Evolutionary conservation across 306 rosid genomes (phyloP).

Genomic region (Cicer arietinum): DNA sequence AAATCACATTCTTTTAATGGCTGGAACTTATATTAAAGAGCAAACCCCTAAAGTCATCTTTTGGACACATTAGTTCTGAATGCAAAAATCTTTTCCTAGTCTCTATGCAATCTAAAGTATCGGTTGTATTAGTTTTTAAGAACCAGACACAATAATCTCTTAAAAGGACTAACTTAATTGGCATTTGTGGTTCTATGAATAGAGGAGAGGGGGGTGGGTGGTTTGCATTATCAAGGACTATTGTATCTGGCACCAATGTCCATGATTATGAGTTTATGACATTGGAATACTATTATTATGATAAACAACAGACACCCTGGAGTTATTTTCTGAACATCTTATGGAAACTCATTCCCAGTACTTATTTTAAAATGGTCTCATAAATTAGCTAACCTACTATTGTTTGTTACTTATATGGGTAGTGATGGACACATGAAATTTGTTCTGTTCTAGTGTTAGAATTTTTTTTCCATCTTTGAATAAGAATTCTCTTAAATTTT

Average conservation of each 20-base stretch:
- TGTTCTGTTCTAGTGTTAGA: not conserved
- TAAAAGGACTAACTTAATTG: not conserved
- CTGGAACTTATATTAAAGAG: not conserved
- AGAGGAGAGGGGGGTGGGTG: not conserved
- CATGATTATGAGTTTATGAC: not conserved
- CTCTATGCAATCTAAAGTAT: not conserved
- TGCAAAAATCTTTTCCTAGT: not conserved
- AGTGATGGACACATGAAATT: not conserved
- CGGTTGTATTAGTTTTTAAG: not conserved
- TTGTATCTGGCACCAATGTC: not conserved
- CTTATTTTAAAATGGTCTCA: not conserved
- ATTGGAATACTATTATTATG: not conserved
- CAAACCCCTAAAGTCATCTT: not conserved
- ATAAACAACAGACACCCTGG: not conserved
- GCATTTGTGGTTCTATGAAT: not conserved
- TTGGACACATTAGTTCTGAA: not conserved
- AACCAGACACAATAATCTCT: not conserved
- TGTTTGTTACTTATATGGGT: not conserved
- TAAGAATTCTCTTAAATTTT: slow-evolving; percentile 1
- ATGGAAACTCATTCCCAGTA: not conserved
- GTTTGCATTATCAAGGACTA: slow-evolving; percentile 3
- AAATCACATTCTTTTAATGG: not conserved
- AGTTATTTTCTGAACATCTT: slow-evolving; percentile 27
- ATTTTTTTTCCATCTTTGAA: not conserved
- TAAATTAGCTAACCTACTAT: slow-evolving; percentile 2